A percentile compares a stretch with the other conserved stretches of the same genome.
Conservation (phyloP, 192 early-diverging fungal genomes). For the Entrophospora sp. region DNA sequence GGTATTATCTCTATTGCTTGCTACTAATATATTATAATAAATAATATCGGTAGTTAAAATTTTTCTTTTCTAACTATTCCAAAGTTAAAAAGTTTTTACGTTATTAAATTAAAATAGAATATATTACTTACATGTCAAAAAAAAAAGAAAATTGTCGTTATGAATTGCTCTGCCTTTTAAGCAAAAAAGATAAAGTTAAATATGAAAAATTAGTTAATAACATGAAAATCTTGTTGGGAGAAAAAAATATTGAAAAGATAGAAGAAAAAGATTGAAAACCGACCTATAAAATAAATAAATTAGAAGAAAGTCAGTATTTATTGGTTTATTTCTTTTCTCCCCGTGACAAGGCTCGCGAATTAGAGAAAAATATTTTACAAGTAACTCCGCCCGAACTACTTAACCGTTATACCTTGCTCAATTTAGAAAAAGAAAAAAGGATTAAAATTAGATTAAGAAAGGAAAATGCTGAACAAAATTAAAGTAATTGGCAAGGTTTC, state of each 20-base stretch:
- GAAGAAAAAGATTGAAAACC: not conserved
- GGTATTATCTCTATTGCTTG: too few species aligned
- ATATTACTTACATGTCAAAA: not conserved
- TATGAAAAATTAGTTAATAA: not conserved
- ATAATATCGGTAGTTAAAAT: too few species aligned
- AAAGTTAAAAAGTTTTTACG: too few species aligned
- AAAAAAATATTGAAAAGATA: not conserved
- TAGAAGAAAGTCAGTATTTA: not conserved
- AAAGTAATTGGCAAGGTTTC: not conserved
- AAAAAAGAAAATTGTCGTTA: not conserved
- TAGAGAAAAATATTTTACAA: not conserved
- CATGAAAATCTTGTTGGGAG: not conserved
- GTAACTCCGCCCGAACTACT: not conserved
- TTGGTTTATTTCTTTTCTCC: not conserved
- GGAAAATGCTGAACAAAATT: not conserved
- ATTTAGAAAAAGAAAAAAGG: not conserved
- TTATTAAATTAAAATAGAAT: too few species aligned
- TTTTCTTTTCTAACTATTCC: too few species aligned
- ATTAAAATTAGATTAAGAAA: not conserved
- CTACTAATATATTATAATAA: too few species aligned
- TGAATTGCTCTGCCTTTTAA: not conserved
- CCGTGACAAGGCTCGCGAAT: not conserved
- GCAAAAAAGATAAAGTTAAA: not conserved
- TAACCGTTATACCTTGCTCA: not conserved
- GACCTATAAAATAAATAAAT: not conserved